These are phyloP conservation scores for Aphanomyces cochlioides DNA, from an alignment of 352 stramenopile species.

Conservation along the genomic window DNA sequence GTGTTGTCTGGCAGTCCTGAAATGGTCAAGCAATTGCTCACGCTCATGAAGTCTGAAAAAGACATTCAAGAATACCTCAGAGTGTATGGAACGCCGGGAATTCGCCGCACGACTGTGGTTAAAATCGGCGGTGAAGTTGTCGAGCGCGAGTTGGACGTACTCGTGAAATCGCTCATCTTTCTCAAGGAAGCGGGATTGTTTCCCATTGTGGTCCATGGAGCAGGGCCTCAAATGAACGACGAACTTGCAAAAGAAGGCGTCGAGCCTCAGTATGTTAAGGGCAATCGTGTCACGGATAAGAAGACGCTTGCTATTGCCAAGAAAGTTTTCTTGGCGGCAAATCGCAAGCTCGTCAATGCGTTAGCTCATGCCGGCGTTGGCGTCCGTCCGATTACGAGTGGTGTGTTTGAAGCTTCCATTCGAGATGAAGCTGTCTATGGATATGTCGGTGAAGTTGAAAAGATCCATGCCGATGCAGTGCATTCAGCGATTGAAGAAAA, in stretches of 20 bases:
- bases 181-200: conserved; percentile 80
- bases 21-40: conserved; percentile 51
- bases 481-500: conserved; percentile 58
- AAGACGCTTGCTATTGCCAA: conserved; percentile 83
- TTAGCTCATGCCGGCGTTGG: conserved; percentile 60
- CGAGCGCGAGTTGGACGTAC: conserved; percentile 79
- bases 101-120: conserved; percentile 76
- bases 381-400: conserved; percentile 74
- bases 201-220: conserved; percentile 84
- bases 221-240: conserved; percentile 86
- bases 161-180: conserved; percentile 79
- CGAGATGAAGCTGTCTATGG: conserved; percentile 80
- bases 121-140: conserved; percentile 89
- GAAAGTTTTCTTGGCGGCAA: conserved; percentile 79
- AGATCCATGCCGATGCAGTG: conserved; percentile 68
- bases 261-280: conserved; percentile 83
- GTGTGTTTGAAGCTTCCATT: conserved; percentile 80
- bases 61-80: conserved; percentile 67
- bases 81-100: conserved; percentile 68
- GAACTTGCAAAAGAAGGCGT: conserved; percentile 73
- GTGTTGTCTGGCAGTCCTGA: conserved; percentile 30
- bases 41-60: conserved; percentile 52
- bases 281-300: conserved; percentile 84
- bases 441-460: conserved; percentile 79
- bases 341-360: conserved; percentile 75